Conservation (phyloP, 805 yeast genomes). For the Maudiozyma turicensis region DNA sequence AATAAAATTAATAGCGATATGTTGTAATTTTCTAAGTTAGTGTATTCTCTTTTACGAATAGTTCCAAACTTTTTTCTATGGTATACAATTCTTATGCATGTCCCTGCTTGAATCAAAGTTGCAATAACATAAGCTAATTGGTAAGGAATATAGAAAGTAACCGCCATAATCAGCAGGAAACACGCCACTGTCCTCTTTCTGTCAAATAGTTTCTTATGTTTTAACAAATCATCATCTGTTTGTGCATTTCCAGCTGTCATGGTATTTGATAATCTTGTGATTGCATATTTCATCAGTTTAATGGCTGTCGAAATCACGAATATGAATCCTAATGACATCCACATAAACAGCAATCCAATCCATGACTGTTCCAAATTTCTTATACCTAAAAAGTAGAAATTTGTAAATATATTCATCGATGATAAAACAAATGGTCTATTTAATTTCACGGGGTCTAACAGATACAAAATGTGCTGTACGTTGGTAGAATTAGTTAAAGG, state of each 20-base stretch:
- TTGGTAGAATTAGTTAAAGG: slow-evolving; percentile 24
- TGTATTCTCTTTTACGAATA: slow-evolving; percentile 5
- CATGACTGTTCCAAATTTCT: slow-evolving; percentile 47
- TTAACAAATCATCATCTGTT: not conserved
- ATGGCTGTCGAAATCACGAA: slow-evolving; percentile 2
- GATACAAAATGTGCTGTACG: slow-evolving; percentile 33
- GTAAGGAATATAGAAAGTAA: slow-evolving; percentile 63
- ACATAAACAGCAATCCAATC: slow-evolving; percentile 46
- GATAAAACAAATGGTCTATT: slow-evolving; percentile 38
- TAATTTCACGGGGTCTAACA: slow-evolving; percentile 45
- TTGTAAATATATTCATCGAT: slow-evolving; percentile 31
- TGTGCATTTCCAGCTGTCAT: not conserved
- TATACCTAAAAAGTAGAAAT: slow-evolving; percentile 60
- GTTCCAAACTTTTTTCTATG: not conserved
- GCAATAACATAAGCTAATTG: slow-evolving; percentile 66
- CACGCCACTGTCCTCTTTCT: slow-evolving; percentile 29
- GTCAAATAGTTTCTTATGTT: slow-evolving; percentile 4
- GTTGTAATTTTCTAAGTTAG: slow-evolving; percentile 46
- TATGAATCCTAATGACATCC: slow-evolving; percentile 19
- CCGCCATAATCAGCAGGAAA: slow-evolving; percentile 33
- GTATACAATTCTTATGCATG: slow-evolving; percentile 34
- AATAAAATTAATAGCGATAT: slow-evolving; percentile 54
- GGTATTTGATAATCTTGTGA: not conserved
- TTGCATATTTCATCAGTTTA: not conserved
- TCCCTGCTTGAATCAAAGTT: slow-evolving; percentile 46